Evolutionary conservation across 1,284 basidiomycete genomes (phyloP), one percentile per base, ranked within the genome.

Genomic region (Cerioporus squamosus): DNA sequence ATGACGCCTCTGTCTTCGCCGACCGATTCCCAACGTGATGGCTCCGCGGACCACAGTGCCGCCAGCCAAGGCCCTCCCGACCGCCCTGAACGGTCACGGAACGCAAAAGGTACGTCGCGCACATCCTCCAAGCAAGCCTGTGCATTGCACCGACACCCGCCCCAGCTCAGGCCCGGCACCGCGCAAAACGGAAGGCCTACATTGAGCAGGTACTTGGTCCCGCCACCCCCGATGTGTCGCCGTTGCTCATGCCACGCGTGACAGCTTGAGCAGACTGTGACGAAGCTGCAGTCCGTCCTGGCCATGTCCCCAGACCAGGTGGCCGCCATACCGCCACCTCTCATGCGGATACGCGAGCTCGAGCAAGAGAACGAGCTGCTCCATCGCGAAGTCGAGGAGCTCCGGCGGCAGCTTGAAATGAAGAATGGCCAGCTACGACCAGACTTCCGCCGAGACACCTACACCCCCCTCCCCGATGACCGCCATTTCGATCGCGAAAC

Each of bases 161-260:
- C 53, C 54, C 22, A 93, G 94, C 93, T 3, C 93, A 96, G 77
- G 92, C 93, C 53, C 81, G 93, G 68, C 93, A 95, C 79, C 86
- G 93, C 56, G 94, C 93, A 71, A 95, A 95, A 76, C 84, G 94
- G 74, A 95, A 95, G 79, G 93, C 93, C 12, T 94, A 95, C 77
- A 92, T 95, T 69, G 93, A 94, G 68, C 88, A 93, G 78, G 93
- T 92, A 62, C 40, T 10, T 63, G 82, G 38, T 42, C 44, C 17
- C 22, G 2, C 39, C n/a, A 26, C 36, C 7, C 18, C 43, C 44
- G 18, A 17, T 75, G 20, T 47, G 31, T 33, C 29, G 45, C 15
- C 14, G 14, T 36, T 15, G 33, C 33, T 36, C 33, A 36, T 36
- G 14, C 33, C 33, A 36, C 14, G 33, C 33, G 3, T 36, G 12